Evolutionary conservation across 202 grass and related monocot species (phyloP).

Genomic region (Hordeum pubiflorum): DNA sequence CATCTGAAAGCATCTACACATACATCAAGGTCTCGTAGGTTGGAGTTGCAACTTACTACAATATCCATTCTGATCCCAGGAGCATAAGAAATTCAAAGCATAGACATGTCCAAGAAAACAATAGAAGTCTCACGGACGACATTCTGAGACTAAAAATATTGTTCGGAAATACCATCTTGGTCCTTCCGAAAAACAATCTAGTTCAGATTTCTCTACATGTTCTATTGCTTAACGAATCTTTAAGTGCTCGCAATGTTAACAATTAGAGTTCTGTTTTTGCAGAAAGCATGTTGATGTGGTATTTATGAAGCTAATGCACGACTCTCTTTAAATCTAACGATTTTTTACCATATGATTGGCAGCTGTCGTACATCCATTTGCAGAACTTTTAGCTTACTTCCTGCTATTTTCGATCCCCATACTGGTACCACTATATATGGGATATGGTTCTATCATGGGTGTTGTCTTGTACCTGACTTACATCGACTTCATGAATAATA

Average conservation of each 20-base stretch:
- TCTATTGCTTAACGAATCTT: background rate
- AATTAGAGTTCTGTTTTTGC: background rate
- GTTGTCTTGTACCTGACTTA: slow-evolving; percentile 14
- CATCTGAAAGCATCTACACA: background rate
- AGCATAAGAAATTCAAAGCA: background rate
- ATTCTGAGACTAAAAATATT: background rate
- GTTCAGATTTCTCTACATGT: background rate
- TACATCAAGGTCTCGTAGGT: background rate
- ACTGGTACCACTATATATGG: slow-evolving; percentile 18
- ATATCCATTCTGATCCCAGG: background rate
- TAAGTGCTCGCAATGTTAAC: background rate
- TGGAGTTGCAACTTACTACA: background rate
- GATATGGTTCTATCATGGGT: slow-evolving; percentile 29
- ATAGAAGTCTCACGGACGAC: background rate
- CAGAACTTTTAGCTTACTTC: slow-evolving; percentile 50
- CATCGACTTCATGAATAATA: slow-evolving; percentile 74
- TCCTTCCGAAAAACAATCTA: background rate
- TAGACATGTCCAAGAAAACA: background rate
- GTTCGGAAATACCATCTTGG: background rate
- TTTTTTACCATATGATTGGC: slow-evolving; percentile 17
- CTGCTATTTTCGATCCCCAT: slow-evolving; percentile 40
- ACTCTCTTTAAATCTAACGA: background rate
- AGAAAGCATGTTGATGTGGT: background rate
- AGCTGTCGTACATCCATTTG: slow-evolving; percentile 64
- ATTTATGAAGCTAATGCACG: background rate